These are phyloP conservation scores for Rhodotorula toruloides DNA, from an alignment of 768 basidiomycete species.

Conservation along the genomic window DNA sequence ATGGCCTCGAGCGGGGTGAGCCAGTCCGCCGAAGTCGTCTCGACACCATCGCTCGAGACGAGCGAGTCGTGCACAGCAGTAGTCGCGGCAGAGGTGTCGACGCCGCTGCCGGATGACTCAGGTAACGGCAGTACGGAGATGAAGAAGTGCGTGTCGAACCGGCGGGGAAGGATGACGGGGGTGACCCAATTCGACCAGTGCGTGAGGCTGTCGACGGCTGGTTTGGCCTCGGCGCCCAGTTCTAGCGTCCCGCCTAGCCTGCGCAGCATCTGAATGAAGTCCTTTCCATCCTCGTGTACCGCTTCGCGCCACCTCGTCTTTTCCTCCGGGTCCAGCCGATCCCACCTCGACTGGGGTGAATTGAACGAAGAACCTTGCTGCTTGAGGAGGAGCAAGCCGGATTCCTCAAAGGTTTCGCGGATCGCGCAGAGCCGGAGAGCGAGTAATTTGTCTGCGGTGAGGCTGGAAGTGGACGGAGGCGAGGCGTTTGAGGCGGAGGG, in stretches of 20 bases:
- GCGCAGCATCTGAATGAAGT: constrained; percentile 15
- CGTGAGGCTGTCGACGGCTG: background rate
- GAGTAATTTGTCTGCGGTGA: background rate
- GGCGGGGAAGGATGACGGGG: constrained; percentile 14
- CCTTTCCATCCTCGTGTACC: constrained; percentile 20
- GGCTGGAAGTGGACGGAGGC: background rate
- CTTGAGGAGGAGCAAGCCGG: constrained; percentile 33
- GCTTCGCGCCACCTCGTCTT: constrained; percentile 29
- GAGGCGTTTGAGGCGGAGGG: background rate
- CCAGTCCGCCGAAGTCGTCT: constrained; percentile 36
- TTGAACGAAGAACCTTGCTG: background rate
- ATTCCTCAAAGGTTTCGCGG: constrained; percentile 40
- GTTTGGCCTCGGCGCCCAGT: background rate
- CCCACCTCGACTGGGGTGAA: constrained; percentile 8
- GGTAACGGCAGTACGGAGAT: constrained; percentile 25
- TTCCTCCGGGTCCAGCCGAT: background rate
- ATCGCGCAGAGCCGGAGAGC: constrained; percentile 27
- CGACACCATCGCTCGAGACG: constrained; percentile 26
- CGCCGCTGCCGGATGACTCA: background rate
- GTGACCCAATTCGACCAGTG: constrained; percentile 37
- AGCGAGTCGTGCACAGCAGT: constrained; percentile 2
- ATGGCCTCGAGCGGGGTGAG: constrained; percentile 32
- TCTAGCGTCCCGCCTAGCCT: too few relatives aligned
- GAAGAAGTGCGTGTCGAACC: constrained; percentile 42
- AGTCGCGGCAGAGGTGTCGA: background rate